Evolutionary conservation across 1,284 basidiomycete species (phyloP).

Genomic region (Boletus subluridellus): DNA sequence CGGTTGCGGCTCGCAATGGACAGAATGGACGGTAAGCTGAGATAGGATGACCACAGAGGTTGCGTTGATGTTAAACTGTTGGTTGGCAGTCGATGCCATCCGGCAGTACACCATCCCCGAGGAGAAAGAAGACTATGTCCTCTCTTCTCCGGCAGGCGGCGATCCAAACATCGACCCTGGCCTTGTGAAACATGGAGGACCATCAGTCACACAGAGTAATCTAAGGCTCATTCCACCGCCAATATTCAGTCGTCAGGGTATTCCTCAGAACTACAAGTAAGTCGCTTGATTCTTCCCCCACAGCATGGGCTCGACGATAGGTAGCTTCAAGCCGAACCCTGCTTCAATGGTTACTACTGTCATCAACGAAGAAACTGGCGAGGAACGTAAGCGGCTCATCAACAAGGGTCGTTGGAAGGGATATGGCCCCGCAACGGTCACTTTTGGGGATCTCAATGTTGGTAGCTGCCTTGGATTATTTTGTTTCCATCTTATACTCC

Average conservation of each 20-base stretch:
- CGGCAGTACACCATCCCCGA: constrained; percentile 62
- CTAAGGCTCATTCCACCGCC: constrained; percentile 78
- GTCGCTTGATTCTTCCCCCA: background rate
- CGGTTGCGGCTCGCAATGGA: constrained; percentile 71
- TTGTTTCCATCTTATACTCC: constrained; percentile 1
- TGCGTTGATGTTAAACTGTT: background rate
- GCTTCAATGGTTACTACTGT: constrained; percentile 65
- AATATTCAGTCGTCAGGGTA: constrained; percentile 73
- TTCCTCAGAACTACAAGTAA: constrained; percentile 78
- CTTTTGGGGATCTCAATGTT: constrained; percentile 62
- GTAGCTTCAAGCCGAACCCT: constrained; percentile 73
- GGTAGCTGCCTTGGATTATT: constrained; percentile 9
- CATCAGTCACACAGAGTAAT: constrained; percentile 44
- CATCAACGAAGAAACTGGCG: constrained; percentile 71
- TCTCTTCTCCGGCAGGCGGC: constrained; percentile 28
- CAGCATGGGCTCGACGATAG: background rate
- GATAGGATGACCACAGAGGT: constrained; percentile 5
- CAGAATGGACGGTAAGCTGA: constrained; percentile 67
- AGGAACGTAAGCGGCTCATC: constrained; percentile 74
- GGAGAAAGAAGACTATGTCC: constrained; percentile 60
- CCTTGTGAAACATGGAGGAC: constrained; percentile 13
- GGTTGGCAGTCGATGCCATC: constrained; percentile 63
- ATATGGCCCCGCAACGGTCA: constrained; percentile 65
- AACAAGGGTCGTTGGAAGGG: constrained; percentile 80
- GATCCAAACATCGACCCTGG: constrained; percentile 39